Base-by-base conservation (phyloP, 169 alveolate species). In the Plasmodium sp. region DNA sequence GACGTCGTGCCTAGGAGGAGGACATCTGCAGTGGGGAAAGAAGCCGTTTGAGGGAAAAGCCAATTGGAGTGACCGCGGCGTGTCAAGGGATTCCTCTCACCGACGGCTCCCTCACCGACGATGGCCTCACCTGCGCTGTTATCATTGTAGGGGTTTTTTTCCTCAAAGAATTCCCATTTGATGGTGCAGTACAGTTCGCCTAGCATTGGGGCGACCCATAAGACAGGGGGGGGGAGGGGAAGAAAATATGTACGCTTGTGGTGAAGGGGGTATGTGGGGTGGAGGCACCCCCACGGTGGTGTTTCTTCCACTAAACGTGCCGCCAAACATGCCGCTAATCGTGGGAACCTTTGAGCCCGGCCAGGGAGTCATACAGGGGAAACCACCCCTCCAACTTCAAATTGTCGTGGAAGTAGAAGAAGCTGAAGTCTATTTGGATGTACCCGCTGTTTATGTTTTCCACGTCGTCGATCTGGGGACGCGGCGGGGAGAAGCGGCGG, bases 101-200 rank as follows among this genome's bases (percentile, higher is more conserved):
- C 1, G 36, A 22, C 18, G 34, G 2, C 74, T 14, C 75, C 18
- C 75, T 62, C 31, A 62, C 75, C 1, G 36, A 22, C 18, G 34
- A n/a, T 41, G 48, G 41, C 43, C 71, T 41, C 51, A 90, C 94
- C 94, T 67, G 94, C 81, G 83, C 94, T 80, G 41, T 90, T 90
- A n/a, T 90, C 94, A 62, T 90, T 90, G 88, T 84, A 93, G 6
- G 96, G 96, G 39, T 93, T 93, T 86, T 84, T 84, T 51, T 93
- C 96, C 54, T 93, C 96, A 51, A 83, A 84, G 73, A 93, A 82
- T 54, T 93, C 96, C 96, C 93, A 93, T 81, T 83, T 82, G 31
- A 93, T 83, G 41, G 67, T 86, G 45, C 93, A 83, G 54, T 84
- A 93, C 16, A 93, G 51, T 81, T 93, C 94, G 43, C 96, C 96